These are phyloP conservation scores for Pholiota molesta DNA, from an alignment of 768 basidiomycete genomes.

Conservation along the genomic window DNA sequence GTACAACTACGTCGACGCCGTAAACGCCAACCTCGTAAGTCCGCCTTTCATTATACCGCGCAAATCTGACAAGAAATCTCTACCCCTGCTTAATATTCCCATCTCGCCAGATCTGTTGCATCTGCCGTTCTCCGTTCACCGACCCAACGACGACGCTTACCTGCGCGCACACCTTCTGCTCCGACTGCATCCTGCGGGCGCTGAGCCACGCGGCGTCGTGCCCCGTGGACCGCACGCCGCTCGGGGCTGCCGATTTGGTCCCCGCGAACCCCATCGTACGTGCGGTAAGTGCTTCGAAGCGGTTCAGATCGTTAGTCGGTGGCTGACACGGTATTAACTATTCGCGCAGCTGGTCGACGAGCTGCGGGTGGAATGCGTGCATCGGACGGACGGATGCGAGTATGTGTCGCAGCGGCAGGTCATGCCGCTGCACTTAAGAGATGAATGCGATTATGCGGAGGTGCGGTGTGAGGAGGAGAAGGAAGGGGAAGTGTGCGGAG, in stretches of 20 bases:
- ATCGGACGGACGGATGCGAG: conserved; percentile 59
- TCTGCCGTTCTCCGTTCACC: conserved; percentile 75
- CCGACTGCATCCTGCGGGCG: conserved; percentile 76
- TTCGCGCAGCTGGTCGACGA: conserved; percentile 76
- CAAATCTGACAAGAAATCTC: neutral
- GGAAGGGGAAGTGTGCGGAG: conserved; percentile 38
- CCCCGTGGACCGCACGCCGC: conserved; percentile 79
- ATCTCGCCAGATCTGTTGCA: conserved; percentile 67
- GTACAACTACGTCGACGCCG: conserved; percentile 61
- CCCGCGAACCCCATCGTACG: conserved; percentile 79
- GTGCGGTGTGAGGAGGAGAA: conserved; percentile 50
- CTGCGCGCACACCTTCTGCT: conserved; percentile 87
- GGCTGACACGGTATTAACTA: conserved; percentile 2
- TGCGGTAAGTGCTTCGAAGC: conserved; percentile 50
- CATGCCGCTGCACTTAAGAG: conserved; percentile 60
- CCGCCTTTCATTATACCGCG: neutral
- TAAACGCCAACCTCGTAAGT: conserved; percentile 71
- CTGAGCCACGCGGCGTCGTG: conserved; percentile 71
- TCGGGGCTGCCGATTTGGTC: conserved; percentile 57
- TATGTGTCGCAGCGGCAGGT: conserved; percentile 70
- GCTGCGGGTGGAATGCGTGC: conserved; percentile 71
- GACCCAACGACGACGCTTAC: conserved; percentile 75
- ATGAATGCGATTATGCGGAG: conserved; percentile 60
- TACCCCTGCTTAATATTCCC: neutral
- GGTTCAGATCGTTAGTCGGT: conserved; percentile 4